Base-by-base conservation (phyloP, 345 rosid species). In the Bruguiera sexangula region DNA sequence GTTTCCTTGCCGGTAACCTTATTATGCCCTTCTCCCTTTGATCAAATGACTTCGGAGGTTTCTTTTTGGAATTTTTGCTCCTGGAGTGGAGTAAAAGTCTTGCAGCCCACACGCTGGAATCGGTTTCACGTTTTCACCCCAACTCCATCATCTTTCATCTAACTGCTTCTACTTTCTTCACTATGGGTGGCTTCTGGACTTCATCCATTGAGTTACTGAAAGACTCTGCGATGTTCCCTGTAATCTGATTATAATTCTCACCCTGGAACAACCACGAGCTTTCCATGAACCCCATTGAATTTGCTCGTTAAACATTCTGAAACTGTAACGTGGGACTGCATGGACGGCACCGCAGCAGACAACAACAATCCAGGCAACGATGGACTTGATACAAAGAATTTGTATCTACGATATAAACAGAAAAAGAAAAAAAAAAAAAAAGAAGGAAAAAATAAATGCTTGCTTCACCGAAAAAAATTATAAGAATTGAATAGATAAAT, bases 261-360 rank as follows among this genome's bases (percentile, higher is more conserved):
- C 97, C 98, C 63, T 81, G 85, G 66, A 93, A 93, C 64, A 75
- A 58, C 87, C 96, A 60, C 87, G 85, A 69, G 96, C 93, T 67
- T 67, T 74, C 15, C 79, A 58, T 73, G 97, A 93, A 71, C 85
- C 75, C 74, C 76, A 78, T 76, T 76, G 86, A 61, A 93, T 85
- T 73, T 86, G 92, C 68, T 89, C 94, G 0, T 76, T 73, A 59
- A 70, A 78, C 75, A 65, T 78, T 75, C 75, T 84, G 74, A 89
- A 91, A 60, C 77, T 79, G 69, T 85, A 89, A 54, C 67, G 72
- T 22, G 87, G 86, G 70, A 77, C 85, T 24, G 98, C 88, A 59
- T 70, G 87, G 22, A 96, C 24, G 0, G 24, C 24, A 24, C 24
- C 24, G 24, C 96, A 70, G 97, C 97, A 68, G 85, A 88, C 70